These are phyloP conservation scores for Achaetomiella virescens DNA, from an alignment of 495 filamentous ascomycete genomes.

Conservation along the genomic window DNA sequence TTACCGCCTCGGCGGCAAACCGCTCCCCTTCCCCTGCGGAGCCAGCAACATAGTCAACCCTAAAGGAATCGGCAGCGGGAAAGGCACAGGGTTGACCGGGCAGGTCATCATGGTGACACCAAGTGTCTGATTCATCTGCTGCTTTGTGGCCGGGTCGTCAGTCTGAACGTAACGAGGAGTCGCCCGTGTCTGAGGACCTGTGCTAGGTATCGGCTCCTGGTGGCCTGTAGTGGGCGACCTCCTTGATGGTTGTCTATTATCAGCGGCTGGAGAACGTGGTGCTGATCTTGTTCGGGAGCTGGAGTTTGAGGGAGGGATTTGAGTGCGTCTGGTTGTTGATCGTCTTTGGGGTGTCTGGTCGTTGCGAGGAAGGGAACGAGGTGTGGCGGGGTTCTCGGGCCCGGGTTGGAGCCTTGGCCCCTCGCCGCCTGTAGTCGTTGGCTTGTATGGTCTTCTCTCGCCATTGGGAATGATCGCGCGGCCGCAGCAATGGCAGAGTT, in stretches of 20 bases:
- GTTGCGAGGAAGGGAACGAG: too few species aligned
- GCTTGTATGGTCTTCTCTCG: too few species aligned
- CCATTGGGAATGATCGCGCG: too few species aligned
- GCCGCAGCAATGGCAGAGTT: too few species aligned
- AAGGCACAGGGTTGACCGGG: constrained; percentile 22
- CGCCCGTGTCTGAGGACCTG: not conserved
- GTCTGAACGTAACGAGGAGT: too few species aligned
- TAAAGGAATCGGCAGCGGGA: constrained; percentile 22
- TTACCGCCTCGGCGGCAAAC: not conserved
- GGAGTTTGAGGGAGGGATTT: not conserved
- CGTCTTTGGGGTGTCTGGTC: too few species aligned
- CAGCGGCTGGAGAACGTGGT: not conserved
- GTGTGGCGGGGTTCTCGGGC: too few species aligned
- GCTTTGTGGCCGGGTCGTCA: constrained; percentile 20
- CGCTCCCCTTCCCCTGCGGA: not conserved
- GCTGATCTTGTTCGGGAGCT: not conserved
- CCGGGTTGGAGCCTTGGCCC: not conserved
- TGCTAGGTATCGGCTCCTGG: not conserved
- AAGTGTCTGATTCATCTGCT: constrained; percentile 23
- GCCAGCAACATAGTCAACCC: constrained; percentile 21
- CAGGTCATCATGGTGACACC: constrained; percentile 24
- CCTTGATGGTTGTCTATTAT: not conserved
- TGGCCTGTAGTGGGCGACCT: not conserved
- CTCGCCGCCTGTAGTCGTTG: not conserved
- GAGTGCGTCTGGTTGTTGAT: not conserved